Evolutionary conservation across 352 stramenopile genomes (phyloP).

Genomic region (Globisporangium mamillatum): DNA sequence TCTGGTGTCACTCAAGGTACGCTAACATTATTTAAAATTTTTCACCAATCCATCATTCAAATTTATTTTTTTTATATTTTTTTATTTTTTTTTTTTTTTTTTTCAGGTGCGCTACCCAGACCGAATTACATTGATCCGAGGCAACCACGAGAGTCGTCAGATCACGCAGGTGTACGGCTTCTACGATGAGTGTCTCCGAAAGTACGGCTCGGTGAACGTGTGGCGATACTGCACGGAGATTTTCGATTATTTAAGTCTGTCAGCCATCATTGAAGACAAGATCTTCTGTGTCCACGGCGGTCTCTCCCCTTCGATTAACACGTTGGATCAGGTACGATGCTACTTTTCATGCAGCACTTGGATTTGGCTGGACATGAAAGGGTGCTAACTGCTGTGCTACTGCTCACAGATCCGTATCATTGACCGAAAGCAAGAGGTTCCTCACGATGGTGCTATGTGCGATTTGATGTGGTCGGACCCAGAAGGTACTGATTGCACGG

Average conservation of each 20-base stretch:
- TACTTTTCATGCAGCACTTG: conserved; percentile 5
- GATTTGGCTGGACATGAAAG: neutral
- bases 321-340: conserved; percentile 72
- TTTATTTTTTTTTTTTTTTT: too few species aligned
- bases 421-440: conserved; percentile 99
- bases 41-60: neutral
- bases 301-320: conserved; percentile 92
- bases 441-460: conserved; percentile 99
- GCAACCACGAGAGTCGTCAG: conserved; percentile 58
- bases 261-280: conserved; percentile 98
- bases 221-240: conserved; percentile 99
- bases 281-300: conserved; percentile 99
- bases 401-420: conserved; percentile 71
- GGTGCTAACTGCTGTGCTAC: neutral
- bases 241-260: conserved; percentile 99
- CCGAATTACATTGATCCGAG: conserved; percentile 97
- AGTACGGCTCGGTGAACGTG: conserved; percentile 94
- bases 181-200: conserved; percentile 71
- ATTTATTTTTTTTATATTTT: neutral
- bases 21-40: conserved; percentile 2
- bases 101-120: conserved; percentile 95
- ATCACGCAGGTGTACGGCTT: conserved; percentile 48
- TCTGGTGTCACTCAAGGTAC: conserved; percentile 98
- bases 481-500: conserved; percentile 36
- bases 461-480: conserved; percentile 96